Conservation (phyloP, 2,329 filamentous ascomycete species). For the Ramularia endophylla region DNA sequence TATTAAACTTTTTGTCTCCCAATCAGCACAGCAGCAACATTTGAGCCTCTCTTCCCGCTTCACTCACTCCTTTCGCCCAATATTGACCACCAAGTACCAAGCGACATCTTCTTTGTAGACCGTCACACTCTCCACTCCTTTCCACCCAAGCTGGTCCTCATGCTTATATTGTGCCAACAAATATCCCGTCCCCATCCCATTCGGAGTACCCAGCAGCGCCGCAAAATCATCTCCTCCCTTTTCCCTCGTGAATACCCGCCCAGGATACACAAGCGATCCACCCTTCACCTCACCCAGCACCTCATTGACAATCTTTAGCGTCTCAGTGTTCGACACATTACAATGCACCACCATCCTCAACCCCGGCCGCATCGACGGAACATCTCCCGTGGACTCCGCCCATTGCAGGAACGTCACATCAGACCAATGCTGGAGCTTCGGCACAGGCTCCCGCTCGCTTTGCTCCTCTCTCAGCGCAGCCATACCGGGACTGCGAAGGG, state of each 20-base stretch:
- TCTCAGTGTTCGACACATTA: conserved; percentile 1
- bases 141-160: conserved; percentile 8
- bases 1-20: too few species aligned
- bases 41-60: too few species aligned
- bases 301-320: conserved; percentile 2
- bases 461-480: not conserved
- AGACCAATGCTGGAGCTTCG: conserved; percentile 7
- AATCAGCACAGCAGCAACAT: too few species aligned
- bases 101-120: conserved; percentile 2
- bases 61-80: too few species aligned
- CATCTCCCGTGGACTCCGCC: conserved; percentile 4
- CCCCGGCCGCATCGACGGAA: not conserved
- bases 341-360: conserved; percentile 4
- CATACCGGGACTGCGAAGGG: not conserved
- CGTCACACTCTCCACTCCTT: conserved; percentile 2
- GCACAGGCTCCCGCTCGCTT: not conserved
- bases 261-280: not conserved
- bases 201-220: conserved; percentile 10
- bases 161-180: conserved; percentile 11
- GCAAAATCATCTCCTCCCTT: conserved; percentile 4
- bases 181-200: conserved; percentile 9
- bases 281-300: not conserved
- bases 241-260: not conserved
- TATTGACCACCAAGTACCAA: too few species aligned
- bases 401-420: conserved; percentile 14